phyloP scores from a whole-genome alignment of 257 asterid species.

The Parsonsia alboflavescens region DNA sequence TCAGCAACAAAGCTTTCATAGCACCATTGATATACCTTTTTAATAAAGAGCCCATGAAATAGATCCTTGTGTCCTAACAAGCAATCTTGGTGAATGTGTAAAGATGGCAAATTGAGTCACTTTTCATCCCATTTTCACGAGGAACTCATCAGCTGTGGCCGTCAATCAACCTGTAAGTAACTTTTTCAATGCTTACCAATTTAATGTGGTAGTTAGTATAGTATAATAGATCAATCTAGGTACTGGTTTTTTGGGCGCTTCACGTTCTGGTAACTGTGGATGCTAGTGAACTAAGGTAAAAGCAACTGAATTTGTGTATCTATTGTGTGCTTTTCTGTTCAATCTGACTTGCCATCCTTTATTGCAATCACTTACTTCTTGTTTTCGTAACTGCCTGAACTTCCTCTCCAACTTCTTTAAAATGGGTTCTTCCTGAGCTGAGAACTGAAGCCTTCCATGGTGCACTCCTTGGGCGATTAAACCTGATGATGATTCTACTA shows the following conservation, averaged over 20 bases:
- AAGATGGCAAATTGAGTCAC: not conserved
- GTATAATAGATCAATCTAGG: not conserved
- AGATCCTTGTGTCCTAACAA: not conserved
- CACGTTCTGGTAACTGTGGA: not conserved
- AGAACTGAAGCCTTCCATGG: constrained; percentile 3
- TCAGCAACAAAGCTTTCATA: not conserved
- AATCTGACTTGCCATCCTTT: constrained; percentile 17
- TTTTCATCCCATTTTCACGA: constrained; percentile 2
- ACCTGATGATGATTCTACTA: not conserved
- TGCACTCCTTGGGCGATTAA: not conserved
- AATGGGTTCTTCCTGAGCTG: constrained; percentile 10
- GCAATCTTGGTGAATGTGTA: not conserved
- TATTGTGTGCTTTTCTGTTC: not conserved
- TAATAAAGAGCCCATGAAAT: not conserved
- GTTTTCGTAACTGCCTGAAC: constrained; percentile 31
- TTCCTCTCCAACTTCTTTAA: constrained; percentile 2
- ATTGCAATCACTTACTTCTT: constrained; percentile 51
- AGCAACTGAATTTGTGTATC: not conserved
- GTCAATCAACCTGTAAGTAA: not conserved
- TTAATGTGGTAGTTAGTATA: not conserved
- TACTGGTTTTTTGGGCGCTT: not conserved
- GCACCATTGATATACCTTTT: not conserved
- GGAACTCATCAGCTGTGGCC: not conserved
- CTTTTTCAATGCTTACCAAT: not conserved
- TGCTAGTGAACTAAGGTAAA: not conserved